Evolutionary conservation across 441 rosid species (phyloP).

Genomic region (Populus tomentosa): DNA sequence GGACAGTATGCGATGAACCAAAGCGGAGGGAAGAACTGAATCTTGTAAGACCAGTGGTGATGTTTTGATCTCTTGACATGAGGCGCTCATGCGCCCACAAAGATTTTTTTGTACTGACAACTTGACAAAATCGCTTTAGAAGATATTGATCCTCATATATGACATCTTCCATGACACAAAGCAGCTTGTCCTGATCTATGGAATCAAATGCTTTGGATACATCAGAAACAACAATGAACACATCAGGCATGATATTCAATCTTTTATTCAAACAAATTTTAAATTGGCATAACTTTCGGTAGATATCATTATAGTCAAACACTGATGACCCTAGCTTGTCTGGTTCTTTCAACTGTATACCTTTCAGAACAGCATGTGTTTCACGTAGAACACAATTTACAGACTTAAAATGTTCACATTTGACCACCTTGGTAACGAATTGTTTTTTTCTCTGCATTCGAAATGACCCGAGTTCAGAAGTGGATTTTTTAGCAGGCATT

Average conservation of each 20-base stretch:
- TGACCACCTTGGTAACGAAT: not conserved
- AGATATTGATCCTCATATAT: slow-evolving; percentile 42
- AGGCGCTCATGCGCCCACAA: slow-evolving; percentile 39
- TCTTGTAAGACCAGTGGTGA: slow-evolving; percentile 22
- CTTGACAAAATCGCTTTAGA: slow-evolving; percentile 48
- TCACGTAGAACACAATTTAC: slow-evolving; percentile 63
- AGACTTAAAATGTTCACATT: slow-evolving; percentile 33
- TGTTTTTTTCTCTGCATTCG: slow-evolving; percentile 13
- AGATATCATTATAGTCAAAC: slow-evolving; percentile 81
- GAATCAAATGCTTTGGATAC: slow-evolving; percentile 95
- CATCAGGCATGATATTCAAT: slow-evolving; percentile 34
- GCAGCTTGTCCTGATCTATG: slow-evolving; percentile 65
- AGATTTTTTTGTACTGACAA: slow-evolving; percentile 45
- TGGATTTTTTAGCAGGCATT: slow-evolving; percentile 24
- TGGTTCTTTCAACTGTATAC: slow-evolving; percentile 61
- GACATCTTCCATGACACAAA: slow-evolving; percentile 48
- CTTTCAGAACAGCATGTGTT: slow-evolving; percentile 68
- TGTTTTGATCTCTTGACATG: slow-evolving; percentile 25
- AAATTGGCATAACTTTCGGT: slow-evolving; percentile 64
- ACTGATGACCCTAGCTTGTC: slow-evolving; percentile 75
- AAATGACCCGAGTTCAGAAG: slow-evolving; percentile 11
- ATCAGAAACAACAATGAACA: slow-evolving; percentile 72
- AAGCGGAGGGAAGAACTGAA: slow-evolving; percentile 31
- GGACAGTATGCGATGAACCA: slow-evolving; percentile 43
- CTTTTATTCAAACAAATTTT: slow-evolving; percentile 48